Conservation (phyloP, 345 rosid species). For the Syzygium jambos region DNA sequence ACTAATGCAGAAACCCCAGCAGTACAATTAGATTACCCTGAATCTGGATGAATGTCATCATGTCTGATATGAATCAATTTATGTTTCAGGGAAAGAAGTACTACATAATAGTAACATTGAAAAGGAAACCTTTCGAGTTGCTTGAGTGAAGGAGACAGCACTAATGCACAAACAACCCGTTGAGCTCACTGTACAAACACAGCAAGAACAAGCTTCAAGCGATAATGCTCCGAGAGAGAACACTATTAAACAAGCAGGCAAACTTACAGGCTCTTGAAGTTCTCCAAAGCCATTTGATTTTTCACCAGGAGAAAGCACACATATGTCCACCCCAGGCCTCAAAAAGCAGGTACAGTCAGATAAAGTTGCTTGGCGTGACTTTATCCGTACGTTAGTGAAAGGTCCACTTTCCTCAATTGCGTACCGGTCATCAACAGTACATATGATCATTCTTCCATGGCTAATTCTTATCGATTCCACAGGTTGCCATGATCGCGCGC, state of each 20-base stretch:
- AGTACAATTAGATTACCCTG: neutral
- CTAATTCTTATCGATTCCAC: conserved; percentile 43
- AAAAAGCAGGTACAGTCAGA: conserved; percentile 64
- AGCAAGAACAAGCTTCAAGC: neutral
- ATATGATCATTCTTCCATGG: conserved; percentile 38
- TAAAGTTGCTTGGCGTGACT: conserved; percentile 53
- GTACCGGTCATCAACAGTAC: conserved; percentile 22
- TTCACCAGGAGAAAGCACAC: conserved; percentile 32
- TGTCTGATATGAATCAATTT: neutral
- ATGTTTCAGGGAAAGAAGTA: neutral
- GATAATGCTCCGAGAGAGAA: neutral
- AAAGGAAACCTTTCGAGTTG: neutral
- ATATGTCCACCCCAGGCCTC: conserved; percentile 75
- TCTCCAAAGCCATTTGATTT: conserved; percentile 16
- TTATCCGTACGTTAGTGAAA: conserved; percentile 47
- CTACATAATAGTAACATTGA: neutral
- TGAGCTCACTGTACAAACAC: neutral
- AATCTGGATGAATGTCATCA: neutral
- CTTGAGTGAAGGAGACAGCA: neutral
- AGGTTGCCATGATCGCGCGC: conserved; percentile 48
- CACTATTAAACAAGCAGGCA: neutral
- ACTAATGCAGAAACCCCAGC: neutral
- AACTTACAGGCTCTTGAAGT: conserved; percentile 31
- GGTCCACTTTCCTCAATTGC: conserved; percentile 31
- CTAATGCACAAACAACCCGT: neutral